Evolutionary conservation across 352 stramenopile species (phyloP).

Genomic region (Phytopythium oedochilum): DNA sequence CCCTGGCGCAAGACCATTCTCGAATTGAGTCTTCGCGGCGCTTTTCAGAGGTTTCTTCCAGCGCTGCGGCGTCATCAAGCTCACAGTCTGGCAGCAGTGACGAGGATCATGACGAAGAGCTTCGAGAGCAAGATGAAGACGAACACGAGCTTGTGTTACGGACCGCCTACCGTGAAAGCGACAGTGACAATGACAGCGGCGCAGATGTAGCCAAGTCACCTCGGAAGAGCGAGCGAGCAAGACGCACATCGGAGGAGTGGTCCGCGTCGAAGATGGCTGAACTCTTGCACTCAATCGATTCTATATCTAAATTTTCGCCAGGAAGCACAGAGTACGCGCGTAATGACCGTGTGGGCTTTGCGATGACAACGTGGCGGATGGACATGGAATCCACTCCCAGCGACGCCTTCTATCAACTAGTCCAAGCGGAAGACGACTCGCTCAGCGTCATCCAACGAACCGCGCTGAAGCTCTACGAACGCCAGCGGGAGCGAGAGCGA

Average conservation of each 20-base stretch:
- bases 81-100: background rate
- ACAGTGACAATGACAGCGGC: background rate
- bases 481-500: constrained; percentile 30
- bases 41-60: constrained; percentile 1
- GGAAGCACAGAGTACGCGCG: background rate
- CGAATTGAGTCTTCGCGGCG: background rate
- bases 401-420: constrained; percentile 31
- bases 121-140: background rate
- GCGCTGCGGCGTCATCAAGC: background rate
- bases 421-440: constrained; percentile 62
- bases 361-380: background rate
- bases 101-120: background rate
- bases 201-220: background rate
- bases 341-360: background rate
- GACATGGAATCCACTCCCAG: background rate
- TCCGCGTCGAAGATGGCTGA: background rate
- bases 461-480: constrained; percentile 39
- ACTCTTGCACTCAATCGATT: background rate
- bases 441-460: constrained; percentile 60
- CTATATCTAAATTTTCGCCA: background rate
- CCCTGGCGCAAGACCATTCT: constrained; percentile 6
- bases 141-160: background rate
- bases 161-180: background rate
- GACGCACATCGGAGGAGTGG: background rate
- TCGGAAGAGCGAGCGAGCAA: background rate